Percentiles rank a stretch among this genome's conserved stretches.
Conservation (phyloP, 2,329 filamentous ascomycete genomes). For the Fonsecaea erecta region DNA sequence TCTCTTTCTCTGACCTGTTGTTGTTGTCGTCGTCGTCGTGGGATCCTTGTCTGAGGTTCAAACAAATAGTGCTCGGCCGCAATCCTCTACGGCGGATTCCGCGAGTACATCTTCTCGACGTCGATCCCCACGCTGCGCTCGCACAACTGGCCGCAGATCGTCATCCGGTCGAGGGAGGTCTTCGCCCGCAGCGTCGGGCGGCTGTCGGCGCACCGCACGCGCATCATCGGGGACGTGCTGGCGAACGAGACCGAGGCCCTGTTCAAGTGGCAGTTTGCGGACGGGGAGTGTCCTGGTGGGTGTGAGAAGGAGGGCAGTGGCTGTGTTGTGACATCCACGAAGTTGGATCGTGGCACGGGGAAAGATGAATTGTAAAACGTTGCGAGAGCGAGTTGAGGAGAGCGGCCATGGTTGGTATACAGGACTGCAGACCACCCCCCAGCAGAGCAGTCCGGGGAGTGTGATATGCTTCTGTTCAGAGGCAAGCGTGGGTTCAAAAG, state of each 20-base stretch:
- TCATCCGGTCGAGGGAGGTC: conserved; percentile 52
- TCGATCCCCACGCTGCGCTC: conserved; percentile 53
- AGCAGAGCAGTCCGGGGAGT: neutral
- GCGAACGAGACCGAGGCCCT: conserved; percentile 59
- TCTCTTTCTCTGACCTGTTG: neutral
- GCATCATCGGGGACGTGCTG: conserved; percentile 53
- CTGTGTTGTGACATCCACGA: conserved; percentile 7
- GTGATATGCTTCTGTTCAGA: neutral
- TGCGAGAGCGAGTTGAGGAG: neutral
- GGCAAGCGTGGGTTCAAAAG: neutral
- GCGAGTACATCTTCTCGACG: conserved; percentile 61
- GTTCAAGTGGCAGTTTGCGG: conserved; percentile 62
- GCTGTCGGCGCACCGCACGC: conserved; percentile 42
- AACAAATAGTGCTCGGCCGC: conserved; percentile 57
- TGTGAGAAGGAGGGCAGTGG: conserved; percentile 7
- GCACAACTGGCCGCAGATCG: conserved; percentile 59
- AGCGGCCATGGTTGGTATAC: neutral
- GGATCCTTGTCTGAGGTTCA: neutral
- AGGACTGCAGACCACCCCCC: neutral
- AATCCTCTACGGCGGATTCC: conserved; percentile 61
- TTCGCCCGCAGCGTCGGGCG: conserved; percentile 45
- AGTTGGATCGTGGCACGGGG: neutral
- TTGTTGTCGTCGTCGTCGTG: too few species aligned
- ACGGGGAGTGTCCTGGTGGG: conserved; percentile 18
- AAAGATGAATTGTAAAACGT: conserved; percentile 11